Evolutionary conservation across 108 stramenopile species (phyloP), one percentile per base, ranked within the genome.

Genomic region (Nitzschia palea): DNA sequence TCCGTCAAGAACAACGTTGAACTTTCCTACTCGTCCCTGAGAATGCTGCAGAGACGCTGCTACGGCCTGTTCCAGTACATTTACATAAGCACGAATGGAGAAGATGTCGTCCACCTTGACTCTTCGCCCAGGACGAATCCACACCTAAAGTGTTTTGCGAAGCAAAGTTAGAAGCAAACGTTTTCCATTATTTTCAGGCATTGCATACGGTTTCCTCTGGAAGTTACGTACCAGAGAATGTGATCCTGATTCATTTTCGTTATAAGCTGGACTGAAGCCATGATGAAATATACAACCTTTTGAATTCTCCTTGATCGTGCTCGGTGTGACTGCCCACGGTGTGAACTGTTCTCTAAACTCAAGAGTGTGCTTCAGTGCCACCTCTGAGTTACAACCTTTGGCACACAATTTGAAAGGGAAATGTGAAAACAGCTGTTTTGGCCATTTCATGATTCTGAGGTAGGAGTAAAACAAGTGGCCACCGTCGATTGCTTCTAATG

Each of bases 331-430:
- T 44, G 72, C 60, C 86, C 85, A 91, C 10, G 87, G 90, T 50
- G 72, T 73, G 66, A 85, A 91, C 30, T 77, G 81, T 70, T 88
- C 87, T 36, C 90, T 59, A 70, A 76, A 91, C 55, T 85, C 79
- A 44, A 91, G 50, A 25, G 87, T 85, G 63, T 91, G 87, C 14
- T 60, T 36, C 14, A 91, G 12, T 3, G 86, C 73, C 15, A 80
- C 69, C 17, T 86, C 81, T 10, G 86, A 73, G 36, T 73, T 55
- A 66, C 87, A 91, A 20, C 86, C 83, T 10, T 70, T 62, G 26
- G 68, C 20, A 43, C 85, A 87, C 18, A 82, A 42, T 44, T 73
- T 76, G 62, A 87, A 85, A 2, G 90, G 90, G 68, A 83, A 91
- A 15, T 80, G 74, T 2, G 67, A 59, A 14, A 17, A 1, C 47